A percentile compares a stretch with the other conserved stretches of the same genome.
Evolutionary conservation across 2,329 filamentous ascomycete genomes (phyloP).

Genomic region (Pestalotiopsis sp.): DNA sequence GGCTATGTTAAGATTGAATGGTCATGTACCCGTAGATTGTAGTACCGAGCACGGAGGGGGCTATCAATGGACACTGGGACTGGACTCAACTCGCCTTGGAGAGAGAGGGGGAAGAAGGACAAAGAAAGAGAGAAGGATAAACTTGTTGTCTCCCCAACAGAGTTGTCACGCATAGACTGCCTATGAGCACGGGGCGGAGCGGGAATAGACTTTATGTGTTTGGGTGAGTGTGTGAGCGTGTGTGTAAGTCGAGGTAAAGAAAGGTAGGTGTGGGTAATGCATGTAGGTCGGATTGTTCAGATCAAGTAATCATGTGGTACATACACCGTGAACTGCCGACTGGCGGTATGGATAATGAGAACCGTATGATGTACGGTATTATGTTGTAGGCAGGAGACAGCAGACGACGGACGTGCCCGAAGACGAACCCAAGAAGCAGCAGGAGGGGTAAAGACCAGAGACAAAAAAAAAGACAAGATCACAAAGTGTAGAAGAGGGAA

Average conservation of each 20-base stretch:
- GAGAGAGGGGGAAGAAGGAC: not conserved
- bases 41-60: not conserved
- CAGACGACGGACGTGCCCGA: no score
- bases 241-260: not conserved
- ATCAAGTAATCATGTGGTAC: not conserved
- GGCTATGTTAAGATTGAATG: not conserved
- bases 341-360: not conserved
- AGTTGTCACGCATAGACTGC: not conserved
- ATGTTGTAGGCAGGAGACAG: no score
- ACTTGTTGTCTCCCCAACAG: not conserved
- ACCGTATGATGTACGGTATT: no score
- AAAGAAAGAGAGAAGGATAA: not conserved
- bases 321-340: not conserved
- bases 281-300: not conserved
- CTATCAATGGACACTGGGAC: not conserved
- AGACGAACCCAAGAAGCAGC: not conserved
- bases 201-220: not conserved
- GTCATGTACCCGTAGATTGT: not conserved
- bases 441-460: not conserved
- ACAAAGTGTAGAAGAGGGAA: not conserved
- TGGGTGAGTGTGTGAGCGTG: not conserved
- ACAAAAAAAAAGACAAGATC: not conserved
- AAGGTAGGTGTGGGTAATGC: not conserved
- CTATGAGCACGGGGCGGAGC: not conserved
- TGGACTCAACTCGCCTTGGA: not conserved